Percentiles rank a stretch among this genome's conserved stretches.
Evolutionary conservation across 208 protist species (phyloP).

Genomic region (Novymonas esmeraldas): DNA sequence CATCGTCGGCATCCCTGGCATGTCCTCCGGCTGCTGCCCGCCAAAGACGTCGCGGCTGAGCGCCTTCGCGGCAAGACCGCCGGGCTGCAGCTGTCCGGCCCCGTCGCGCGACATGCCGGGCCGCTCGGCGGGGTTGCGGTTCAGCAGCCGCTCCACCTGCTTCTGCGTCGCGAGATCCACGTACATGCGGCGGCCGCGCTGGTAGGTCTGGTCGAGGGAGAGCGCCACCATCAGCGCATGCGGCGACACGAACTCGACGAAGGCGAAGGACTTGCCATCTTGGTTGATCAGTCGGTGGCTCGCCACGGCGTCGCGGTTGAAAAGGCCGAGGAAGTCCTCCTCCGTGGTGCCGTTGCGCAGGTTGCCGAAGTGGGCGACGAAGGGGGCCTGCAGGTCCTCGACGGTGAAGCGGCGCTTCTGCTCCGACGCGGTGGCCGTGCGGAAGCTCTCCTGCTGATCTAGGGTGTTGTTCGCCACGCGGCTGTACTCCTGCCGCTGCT

Average conservation of each 20-base stretch:
- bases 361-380: slow-evolving; percentile 85
- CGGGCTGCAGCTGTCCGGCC: slow-evolving; percentile 51
- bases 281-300: slow-evolving; percentile 75
- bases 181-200: slow-evolving; percentile 74
- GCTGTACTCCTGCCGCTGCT: slow-evolving; percentile 62
- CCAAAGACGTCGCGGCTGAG: slow-evolving; percentile 78
- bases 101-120: slow-evolving; percentile 45
- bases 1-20: slow-evolving; percentile 20
- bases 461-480: slow-evolving; percentile 64
- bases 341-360: slow-evolving; percentile 82
- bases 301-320: slow-evolving; percentile 58
- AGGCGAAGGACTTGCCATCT: slow-evolving; percentile 83
- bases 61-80: slow-evolving; percentile 35
- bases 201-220: slow-evolving; percentile 59
- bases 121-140: slow-evolving; percentile 39
- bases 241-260: slow-evolving; percentile 79
- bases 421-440: slow-evolving; percentile 34
- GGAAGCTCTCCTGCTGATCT: slow-evolving; percentile 65
- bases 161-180: slow-evolving; percentile 80
- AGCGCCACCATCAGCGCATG: slow-evolving; percentile 73
- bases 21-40: slow-evolving; percentile 46
- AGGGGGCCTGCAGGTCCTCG: slow-evolving; percentile 71
- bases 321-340: slow-evolving; percentile 73
- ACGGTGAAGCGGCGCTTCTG: slow-evolving; percentile 30
- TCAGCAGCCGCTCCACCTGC: slow-evolving; percentile 79